Evolutionary conservation across 352 stramenopile genomes (phyloP), one percentile per base, ranked within the genome.

Genomic region (Globisporangium nagaii): DNA sequence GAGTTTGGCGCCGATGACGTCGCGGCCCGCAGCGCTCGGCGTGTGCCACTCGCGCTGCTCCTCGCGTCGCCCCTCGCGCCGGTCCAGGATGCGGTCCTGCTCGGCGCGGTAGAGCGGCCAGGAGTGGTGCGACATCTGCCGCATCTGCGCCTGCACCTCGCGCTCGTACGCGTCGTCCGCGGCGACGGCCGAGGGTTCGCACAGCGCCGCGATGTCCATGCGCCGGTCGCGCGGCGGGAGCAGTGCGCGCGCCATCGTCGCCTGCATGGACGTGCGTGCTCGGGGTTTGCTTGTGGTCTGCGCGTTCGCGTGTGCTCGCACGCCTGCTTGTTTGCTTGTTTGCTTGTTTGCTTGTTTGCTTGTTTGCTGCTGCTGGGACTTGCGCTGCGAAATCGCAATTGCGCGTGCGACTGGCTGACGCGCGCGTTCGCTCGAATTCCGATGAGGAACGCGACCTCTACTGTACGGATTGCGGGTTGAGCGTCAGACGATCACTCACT

Each of bases 41-140:
- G 60, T 70, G 20, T 49, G 58, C 27, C 46, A 75, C 54, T 72
- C 67, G 13, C 54, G 47, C 35, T 61, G 66, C 50, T 75, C 68
- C 55, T 60, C 63, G 37, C 61, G 5, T n/a, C n/a, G n/a, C n/a
- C n/a, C n/a, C n/a, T 45, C 15, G 24, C 12, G 35, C 24, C n/a
- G 24, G 24, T 45, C 47, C 13, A 56, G 49, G 17, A 56, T 47
- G n/a, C 36, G 49, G 35, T 56, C 49, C 49, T 56, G 49, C 37
- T 56, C 37, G 49, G 43, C 49, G 37, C 36, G 49, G 49, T 48
- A 44, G 36, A 56, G 36, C 37, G 49, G 49, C 49, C 49, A 44
- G 37, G 36, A 47, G 27, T 56, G 49, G 49, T 56, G 49, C 48
- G 48, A 35, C 32, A 55, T 55, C 24, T 45, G 50, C 17, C n/a